These are phyloP conservation scores for Clarireedia hainanense DNA, from an alignment of 2,329 filamentous ascomycete genomes.

Conservation along the genomic window DNA sequence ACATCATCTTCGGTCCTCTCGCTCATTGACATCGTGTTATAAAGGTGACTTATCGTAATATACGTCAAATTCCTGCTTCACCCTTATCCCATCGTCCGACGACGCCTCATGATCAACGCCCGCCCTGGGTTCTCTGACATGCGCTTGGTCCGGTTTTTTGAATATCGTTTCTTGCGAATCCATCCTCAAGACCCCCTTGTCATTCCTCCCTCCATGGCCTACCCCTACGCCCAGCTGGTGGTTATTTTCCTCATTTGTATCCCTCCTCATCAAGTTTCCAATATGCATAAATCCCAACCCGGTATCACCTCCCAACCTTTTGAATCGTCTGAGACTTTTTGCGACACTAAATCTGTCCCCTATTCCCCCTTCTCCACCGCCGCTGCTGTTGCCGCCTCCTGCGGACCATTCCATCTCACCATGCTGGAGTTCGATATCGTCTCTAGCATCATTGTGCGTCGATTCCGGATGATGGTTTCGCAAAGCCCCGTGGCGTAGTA, in stretches of 20 bases:
- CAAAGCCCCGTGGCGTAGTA: neutral
- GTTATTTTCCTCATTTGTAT: neutral
- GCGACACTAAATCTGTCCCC: neutral
- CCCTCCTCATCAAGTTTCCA: neutral
- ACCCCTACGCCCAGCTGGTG: neutral
- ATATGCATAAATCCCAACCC: neutral
- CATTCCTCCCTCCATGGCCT: neutral
- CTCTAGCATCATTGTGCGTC: neutral
- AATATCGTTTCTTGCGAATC: neutral
- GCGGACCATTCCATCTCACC: no score
- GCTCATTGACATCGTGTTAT: neutral
- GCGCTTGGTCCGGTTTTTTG: neutral
- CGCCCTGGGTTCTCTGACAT: neutral
- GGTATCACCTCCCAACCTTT: neutral
- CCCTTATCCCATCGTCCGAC: neutral
- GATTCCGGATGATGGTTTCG: neutral
- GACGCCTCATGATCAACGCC: neutral
- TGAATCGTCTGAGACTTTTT: neutral
- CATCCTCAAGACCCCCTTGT: neutral
- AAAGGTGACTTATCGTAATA: slow-evolving; percentile 1
- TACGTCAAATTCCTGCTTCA: slow-evolving; percentile 3
- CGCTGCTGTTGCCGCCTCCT: no score
- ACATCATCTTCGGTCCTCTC: no score
- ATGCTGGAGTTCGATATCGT: neutral
- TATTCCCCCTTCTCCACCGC: neutral